phyloP scores from a whole-genome alignment of 306 rosid genomes.

The Casuarina cunninghamiana region DNA sequence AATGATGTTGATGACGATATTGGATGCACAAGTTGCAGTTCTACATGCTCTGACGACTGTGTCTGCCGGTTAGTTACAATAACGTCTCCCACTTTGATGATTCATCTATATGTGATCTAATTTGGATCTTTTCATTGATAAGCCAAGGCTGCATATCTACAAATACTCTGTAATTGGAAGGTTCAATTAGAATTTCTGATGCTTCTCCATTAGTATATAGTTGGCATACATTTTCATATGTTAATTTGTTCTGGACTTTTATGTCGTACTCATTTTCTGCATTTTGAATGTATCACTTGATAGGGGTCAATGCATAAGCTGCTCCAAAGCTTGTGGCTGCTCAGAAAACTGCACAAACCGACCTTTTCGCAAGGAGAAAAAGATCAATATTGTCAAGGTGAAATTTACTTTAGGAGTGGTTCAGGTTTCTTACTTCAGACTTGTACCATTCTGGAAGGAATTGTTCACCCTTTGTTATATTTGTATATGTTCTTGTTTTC shows the following conservation, averaged over 20 bases:
- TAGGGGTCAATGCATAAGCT: constrained; percentile 96
- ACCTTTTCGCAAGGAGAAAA: constrained; percentile 92
- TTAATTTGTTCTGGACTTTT: neutral
- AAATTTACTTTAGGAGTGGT: constrained; percentile 14
- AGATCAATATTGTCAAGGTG: constrained; percentile 77
- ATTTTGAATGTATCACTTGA: constrained; percentile 25
- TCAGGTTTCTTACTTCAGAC: neutral
- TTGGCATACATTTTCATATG: neutral
- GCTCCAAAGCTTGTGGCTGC: constrained; percentile 88
- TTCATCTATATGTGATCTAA: neutral
- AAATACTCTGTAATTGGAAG: neutral
- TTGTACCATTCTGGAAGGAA: constrained; percentile 2
- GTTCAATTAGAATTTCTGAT: neutral
- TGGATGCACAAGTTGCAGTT: constrained; percentile 73
- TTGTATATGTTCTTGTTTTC: neutral
- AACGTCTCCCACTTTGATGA: neutral
- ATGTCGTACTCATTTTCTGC: neutral
- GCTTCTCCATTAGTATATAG: neutral
- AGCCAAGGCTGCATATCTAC: neutral
- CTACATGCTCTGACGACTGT: constrained; percentile 72
- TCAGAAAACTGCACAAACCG: constrained; percentile 77
- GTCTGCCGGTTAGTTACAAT: constrained; percentile 73
- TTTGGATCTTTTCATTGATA: constrained; percentile 1
- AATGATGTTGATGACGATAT: constrained; percentile 62
- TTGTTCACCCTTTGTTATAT: constrained; percentile 8